Conservation (phyloP, 1,139 yeast genomes). For the Arxiozyma telluris region DNA sequence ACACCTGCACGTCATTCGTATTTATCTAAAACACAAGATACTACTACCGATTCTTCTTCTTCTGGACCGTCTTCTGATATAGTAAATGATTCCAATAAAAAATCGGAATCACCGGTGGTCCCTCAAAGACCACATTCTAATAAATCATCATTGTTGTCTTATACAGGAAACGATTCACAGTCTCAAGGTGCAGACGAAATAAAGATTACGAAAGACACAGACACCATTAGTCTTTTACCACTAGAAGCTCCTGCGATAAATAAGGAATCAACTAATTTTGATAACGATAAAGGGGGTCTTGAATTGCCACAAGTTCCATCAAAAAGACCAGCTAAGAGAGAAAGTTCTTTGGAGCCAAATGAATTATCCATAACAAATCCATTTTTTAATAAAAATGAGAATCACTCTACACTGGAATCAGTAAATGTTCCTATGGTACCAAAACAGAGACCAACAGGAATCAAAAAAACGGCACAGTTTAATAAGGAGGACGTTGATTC, state of each 20-base stretch:
- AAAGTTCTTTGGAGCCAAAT: background rate
- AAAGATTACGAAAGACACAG: background rate
- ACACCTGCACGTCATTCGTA: background rate
- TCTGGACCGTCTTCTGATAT: background rate
- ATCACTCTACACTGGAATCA: background rate
- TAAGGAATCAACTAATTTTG: background rate
- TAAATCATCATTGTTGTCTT: background rate
- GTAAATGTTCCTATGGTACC: background rate
- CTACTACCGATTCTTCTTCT: background rate
- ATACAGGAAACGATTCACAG: background rate
- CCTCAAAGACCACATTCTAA: slow-evolving; percentile 2
- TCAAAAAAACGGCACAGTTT: background rate
- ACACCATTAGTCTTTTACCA: background rate
- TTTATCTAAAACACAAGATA: background rate
- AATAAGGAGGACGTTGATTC: background rate
- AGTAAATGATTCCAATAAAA: background rate
- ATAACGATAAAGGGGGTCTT: background rate
- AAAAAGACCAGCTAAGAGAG: background rate
- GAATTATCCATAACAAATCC: background rate
- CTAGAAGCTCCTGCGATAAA: background rate
- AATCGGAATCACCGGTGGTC: background rate
- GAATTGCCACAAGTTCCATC: background rate
- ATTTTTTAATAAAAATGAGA: background rate
- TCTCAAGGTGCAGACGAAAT: background rate
- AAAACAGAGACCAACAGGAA: background rate